Evolutionary conservation across 768 basidiomycete genomes (phyloP), one percentile per base, ranked within the genome.

Genomic region (Amanita fuliginea): DNA sequence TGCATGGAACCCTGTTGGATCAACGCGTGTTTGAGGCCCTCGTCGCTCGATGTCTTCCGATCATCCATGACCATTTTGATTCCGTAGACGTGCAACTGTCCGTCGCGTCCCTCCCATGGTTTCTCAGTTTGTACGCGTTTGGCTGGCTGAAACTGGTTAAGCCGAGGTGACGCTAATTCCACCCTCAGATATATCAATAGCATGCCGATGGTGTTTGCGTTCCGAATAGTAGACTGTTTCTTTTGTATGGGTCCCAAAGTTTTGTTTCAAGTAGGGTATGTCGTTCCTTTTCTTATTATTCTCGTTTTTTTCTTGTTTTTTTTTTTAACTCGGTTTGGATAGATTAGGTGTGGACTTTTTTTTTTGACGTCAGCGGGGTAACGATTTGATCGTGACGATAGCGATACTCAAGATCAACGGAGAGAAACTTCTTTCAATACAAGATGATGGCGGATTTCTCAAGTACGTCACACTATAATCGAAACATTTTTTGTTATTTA

Each of bases 181-280:
- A n/a, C n/a, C n/a, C n/a, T 42, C 55, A 85, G 88, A 59, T 91
- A 78, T 59, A 91, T 92, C 62, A 92, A 92, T 65, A 89, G 85
- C 60, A 91, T 93, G 89, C 89, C 93, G 1, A 86, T 98, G 79
- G 82, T 99, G 36, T 99, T 98, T 59, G 95, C 95, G 0, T 99
- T 96, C 72, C 81, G 96, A 28, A 89, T 96, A 60, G 91, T 94
- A 2, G 94, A 98, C 62, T 97, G 94, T 62, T 94, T 97, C 71
- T 85, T 97, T 68, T 93, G 92, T 57, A 97, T 99, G 95, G 96
- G 96, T 0, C 91, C 94, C 0, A 98, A 95, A 58, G 96, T 99
- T 1, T 69, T 99, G 36, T 99, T 99, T 72, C 96, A 99, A 78
- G 90, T 99, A 47, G 95, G 93, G 90, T 93, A 62, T 64, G 85